Conservation (phyloP, 352 stramenopile species). For the Phytophthora pistaciae region DNA sequence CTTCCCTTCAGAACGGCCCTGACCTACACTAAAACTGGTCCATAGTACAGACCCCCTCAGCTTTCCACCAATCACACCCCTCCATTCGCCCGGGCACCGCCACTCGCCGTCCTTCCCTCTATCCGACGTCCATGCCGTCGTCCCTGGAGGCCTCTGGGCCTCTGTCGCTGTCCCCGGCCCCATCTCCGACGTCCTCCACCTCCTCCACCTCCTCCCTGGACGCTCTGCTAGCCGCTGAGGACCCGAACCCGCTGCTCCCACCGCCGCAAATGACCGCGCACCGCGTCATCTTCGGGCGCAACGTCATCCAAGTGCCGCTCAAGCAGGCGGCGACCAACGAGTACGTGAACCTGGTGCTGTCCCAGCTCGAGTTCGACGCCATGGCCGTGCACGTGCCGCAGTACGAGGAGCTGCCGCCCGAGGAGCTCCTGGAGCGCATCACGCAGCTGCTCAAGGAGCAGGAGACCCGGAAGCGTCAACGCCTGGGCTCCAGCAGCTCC, state of each 20-base stretch:
- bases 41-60: no score
- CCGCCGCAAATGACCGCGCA: conserved; percentile 33
- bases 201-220: conserved; percentile 40
- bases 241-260: conserved; percentile 17
- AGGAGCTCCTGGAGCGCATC: conserved; percentile 67
- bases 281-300: conserved; percentile 68
- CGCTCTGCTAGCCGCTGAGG: conserved; percentile 40
- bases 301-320: conserved; percentile 83
- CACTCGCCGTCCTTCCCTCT: background rate
- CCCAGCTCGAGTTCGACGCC: conserved; percentile 78
- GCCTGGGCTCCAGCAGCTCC: conserved; percentile 18
- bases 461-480: conserved; percentile 40
- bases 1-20: no score
- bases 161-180: conserved; percentile 25
- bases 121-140: conserved; percentile 6
- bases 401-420: conserved; percentile 70
- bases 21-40: no score
- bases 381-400: conserved; percentile 80
- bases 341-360: conserved; percentile 80
- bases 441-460: conserved; percentile 62
- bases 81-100: background rate
- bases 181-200: conserved; percentile 33
- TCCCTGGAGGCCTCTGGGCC: conserved; percentile 12
- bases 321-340: conserved; percentile 50
- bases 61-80: background rate